phyloP scores from a whole-genome alignment of 108 stramenopile genomes.

The Skeletonema tropicum region DNA sequence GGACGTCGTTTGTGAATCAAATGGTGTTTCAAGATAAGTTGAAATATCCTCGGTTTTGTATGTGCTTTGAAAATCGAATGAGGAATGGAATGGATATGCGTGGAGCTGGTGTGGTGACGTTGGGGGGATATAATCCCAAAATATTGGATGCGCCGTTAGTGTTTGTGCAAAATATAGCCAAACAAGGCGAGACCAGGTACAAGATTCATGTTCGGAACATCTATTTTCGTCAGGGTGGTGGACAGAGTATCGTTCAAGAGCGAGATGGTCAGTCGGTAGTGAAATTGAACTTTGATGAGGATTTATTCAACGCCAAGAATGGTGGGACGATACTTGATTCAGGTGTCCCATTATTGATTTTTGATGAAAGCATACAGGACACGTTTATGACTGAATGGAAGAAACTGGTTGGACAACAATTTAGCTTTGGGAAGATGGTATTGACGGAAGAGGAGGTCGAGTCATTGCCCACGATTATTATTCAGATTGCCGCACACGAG shows the following conservation, averaged over 20 bases:
- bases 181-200: constrained; percentile 29
- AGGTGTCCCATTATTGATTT: constrained; percentile 44
- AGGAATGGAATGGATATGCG: constrained; percentile 16
- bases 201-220: constrained; percentile 49
- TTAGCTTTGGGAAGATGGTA: constrained; percentile 42
- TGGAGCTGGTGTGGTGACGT: constrained; percentile 32
- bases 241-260: constrained; percentile 34
- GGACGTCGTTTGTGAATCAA: constrained; percentile 55
- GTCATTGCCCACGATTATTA: constrained; percentile 78
- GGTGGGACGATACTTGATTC: constrained; percentile 51
- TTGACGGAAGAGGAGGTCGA: constrained; percentile 58
- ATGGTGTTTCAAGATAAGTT: constrained; percentile 53
- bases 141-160: constrained; percentile 47
- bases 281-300: constrained; percentile 39
- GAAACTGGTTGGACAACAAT: constrained; percentile 37
- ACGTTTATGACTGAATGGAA: constrained; percentile 47
- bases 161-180: constrained; percentile 46
- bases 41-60: constrained; percentile 40
- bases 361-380: constrained; percentile 45
- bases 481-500: constrained; percentile 68
- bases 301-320: constrained; percentile 40
- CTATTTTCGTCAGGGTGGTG: constrained; percentile 49
- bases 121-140: constrained; percentile 54
- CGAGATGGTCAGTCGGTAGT: constrained; percentile 20
- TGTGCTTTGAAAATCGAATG: constrained; percentile 47